Conservation (phyloP, 139 green algal genomes). For the Bryopsis sp. region DNA sequence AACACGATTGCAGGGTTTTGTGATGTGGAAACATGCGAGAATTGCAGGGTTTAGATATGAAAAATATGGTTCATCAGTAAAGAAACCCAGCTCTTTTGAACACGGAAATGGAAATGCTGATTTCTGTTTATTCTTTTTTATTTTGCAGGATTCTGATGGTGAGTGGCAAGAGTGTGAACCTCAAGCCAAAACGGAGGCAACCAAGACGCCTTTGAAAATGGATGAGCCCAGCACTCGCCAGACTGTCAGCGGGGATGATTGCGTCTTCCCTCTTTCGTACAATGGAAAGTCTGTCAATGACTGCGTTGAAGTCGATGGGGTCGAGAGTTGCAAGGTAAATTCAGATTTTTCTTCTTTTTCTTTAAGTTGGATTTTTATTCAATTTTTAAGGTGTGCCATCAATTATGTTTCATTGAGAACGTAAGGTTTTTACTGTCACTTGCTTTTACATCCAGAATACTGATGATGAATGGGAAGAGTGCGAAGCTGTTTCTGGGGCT, state of each 20-base stretch:
- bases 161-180: not conserved
- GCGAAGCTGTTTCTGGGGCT: not conserved
- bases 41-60: not conserved
- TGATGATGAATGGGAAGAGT: not conserved
- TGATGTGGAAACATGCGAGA: not conserved
- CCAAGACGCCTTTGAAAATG: too few species aligned
- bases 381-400: too few species aligned
- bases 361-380: too few species aligned
- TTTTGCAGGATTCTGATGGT: not conserved
- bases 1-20: not conserved
- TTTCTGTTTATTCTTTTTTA: not conserved
- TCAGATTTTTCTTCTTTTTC: too few species aligned
- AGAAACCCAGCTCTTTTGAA: not conserved
- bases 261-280: not conserved
- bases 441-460: too few species aligned
- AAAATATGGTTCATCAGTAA: not conserved
- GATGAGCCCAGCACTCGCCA: not conserved
- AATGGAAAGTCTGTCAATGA: not conserved
- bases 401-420: too few species aligned
- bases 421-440: too few species aligned
- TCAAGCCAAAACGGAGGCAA: not conserved
- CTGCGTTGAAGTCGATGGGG: not conserved
- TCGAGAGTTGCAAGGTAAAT: not conserved
- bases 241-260: not conserved
- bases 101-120: not conserved